Conservation (phyloP, 495 filamentous ascomycete species). For the Aspergillus coremiiformis region DNA sequence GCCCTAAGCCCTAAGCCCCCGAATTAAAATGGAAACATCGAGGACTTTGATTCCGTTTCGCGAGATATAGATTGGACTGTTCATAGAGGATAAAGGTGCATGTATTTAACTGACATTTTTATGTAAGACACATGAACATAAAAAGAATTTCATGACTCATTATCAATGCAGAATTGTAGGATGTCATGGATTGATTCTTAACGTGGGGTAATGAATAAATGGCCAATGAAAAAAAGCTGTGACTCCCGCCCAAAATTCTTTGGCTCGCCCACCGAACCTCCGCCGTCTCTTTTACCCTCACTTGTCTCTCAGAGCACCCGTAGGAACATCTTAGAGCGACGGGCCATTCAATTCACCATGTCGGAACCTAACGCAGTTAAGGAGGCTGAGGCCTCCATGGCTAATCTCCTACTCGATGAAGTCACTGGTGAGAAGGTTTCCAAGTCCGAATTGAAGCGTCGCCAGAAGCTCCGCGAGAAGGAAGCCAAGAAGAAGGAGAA, state of each 20-base stretch:
- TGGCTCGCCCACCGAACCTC: constrained; percentile 18
- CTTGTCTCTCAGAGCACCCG: not conserved
- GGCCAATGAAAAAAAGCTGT: constrained; percentile 27
- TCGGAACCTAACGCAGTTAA: constrained; percentile 40
- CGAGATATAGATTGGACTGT: not conserved
- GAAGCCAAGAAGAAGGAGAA: constrained; percentile 84
- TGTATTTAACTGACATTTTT: too few species aligned
- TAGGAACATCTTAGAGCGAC: not conserved
- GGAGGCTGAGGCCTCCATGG: constrained; percentile 56
- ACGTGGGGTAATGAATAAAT: constrained; percentile 4
- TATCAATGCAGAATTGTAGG: not conserved
- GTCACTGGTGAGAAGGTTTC: constrained; percentile 78
- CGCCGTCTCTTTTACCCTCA: constrained; percentile 10
- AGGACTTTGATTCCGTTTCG: not conserved
- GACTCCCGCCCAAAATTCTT: constrained; percentile 38
- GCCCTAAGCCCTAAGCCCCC: constrained; percentile 40
- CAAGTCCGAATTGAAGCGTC: constrained; percentile 91
- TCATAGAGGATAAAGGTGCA: too few species aligned
- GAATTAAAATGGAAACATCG: not conserved
- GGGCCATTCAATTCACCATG: constrained; percentile 24
- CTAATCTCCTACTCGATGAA: constrained; percentile 74
- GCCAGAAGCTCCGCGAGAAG: constrained; percentile 81
- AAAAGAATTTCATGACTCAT: constrained; percentile 1
- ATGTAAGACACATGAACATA: too few species aligned
- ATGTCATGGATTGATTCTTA: constrained; percentile 6